Evolutionary conservation across 805 yeast species (phyloP), one percentile per base, ranked within the genome.

Genomic region (Cyberlindnera saturnus): DNA sequence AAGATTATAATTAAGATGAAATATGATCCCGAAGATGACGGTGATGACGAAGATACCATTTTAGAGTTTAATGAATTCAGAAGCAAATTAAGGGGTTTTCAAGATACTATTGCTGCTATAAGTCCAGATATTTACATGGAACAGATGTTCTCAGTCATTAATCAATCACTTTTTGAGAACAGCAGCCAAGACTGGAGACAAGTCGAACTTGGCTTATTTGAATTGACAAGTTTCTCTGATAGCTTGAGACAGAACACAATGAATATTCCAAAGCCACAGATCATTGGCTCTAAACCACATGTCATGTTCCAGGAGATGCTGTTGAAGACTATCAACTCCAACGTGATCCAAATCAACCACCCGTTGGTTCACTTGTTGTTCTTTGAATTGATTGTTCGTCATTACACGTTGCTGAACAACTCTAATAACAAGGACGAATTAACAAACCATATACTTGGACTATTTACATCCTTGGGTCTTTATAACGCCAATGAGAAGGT

Each of bases 341-440:
- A 71, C 38, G 66, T 69, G 11, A 51, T 67, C 10, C 71, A 70
- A 47, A 69, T 84, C 42, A 74, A 77, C 49, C 96, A 90, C 59
- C 88, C 95, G n/a, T 71, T 83, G 47, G 81, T 89, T 46, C 96
- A 88, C 59, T 65, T 86, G 33, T 73, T 76, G 38, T 87, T 86
- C 52, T 88, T 93, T 69, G 98, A 93, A 60, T 69, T 93, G 30
- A 78, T 88, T 29, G 81, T 87, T 44, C 84, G 87, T 57, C 93
- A 88, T 56, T 81, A 86, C 52, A 67, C 75, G 20, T 80, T 84
- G 50, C 75, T 82, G 57, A 70, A 54, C 52, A 74, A 67, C 55
- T 66, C 60, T 46, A 60, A 57, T 39, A 64, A 67, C 60, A 77
- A 75, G 50, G 64, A 69, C 38, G 77, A 72, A 26, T 67, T 85